Evolutionary conservation across 208 protist genomes (phyloP).

Genomic region (Lotmaria passim): DNA sequence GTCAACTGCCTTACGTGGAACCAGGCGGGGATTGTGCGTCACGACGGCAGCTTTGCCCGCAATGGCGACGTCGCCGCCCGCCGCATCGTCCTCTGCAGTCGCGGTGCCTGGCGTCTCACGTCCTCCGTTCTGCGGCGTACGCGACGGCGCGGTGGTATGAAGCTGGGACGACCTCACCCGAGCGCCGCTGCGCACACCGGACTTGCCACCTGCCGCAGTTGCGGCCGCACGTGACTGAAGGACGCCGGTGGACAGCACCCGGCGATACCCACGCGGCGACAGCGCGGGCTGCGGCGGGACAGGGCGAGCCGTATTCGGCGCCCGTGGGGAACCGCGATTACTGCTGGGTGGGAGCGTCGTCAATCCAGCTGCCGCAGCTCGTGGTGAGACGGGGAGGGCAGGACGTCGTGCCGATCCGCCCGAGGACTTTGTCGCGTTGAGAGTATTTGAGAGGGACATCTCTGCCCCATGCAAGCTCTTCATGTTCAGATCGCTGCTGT

Average conservation of each 20-base stretch:
- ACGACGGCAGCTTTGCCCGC: not conserved
- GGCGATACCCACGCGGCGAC: constrained; percentile 15
- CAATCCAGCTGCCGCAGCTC: not conserved
- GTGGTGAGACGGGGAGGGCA: not conserved
- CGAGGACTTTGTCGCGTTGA: not conserved
- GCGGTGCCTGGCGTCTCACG: not conserved
- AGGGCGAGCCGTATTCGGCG: constrained; percentile 9
- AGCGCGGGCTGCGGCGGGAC: not conserved
- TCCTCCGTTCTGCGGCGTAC: not conserved
- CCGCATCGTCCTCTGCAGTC: too few species aligned
- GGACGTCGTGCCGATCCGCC: not conserved
- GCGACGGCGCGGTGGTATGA: not conserved
- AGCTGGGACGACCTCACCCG: not conserved
- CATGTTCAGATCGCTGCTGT: not conserved
- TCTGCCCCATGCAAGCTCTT: not conserved
- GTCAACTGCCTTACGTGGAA: not conserved
- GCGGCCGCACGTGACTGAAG: not conserved
- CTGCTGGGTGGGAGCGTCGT: not conserved
- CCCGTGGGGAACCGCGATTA: not conserved
- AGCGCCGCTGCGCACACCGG: not conserved
- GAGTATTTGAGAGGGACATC: not conserved
- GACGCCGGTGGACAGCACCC: constrained; percentile 5
- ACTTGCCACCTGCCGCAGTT: too few species aligned
- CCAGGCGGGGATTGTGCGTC: not conserved
- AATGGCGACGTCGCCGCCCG: not conserved